A percentile compares a stretch with the other conserved stretches of the same genome.
Conservation (phyloP, 1,139 yeast species). For the Debaryomyces fabryi region DNA sequence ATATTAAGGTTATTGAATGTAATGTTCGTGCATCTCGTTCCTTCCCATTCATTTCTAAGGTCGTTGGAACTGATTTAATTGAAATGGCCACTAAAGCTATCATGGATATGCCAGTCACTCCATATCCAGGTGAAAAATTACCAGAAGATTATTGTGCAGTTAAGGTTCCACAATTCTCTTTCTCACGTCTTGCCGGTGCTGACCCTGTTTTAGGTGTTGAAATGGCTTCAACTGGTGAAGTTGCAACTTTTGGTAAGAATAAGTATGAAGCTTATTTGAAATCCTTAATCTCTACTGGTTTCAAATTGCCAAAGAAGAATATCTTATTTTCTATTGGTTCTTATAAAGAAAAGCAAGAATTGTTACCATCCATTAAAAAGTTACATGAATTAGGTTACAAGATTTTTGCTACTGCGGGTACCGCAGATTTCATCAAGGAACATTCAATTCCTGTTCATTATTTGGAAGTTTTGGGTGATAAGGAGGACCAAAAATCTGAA, state of each 20-base stretch:
- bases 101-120: constrained; percentile 82
- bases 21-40: constrained; percentile 98
- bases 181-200: constrained; percentile 97
- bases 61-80: constrained; percentile 93
- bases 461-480: constrained; percentile 79
- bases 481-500: constrained; percentile 84
- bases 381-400: constrained; percentile 83
- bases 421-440: constrained; percentile 97
- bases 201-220: constrained; percentile 98
- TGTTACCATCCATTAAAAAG: constrained; percentile 84
- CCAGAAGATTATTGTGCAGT: constrained; percentile 96
- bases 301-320: constrained; percentile 93
- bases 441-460: constrained; percentile 93
- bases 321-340: constrained; percentile 94
- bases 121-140: constrained; percentile 85
- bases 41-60: constrained; percentile 98
- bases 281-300: constrained; percentile 89
- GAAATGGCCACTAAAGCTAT: constrained; percentile 98
- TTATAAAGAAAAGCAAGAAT: constrained; percentile 93
- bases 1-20: constrained; percentile 95
- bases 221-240: constrained; percentile 99
- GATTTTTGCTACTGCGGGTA: constrained; percentile 97
- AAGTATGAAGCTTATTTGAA: constrained; percentile 97
- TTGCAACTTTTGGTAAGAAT: constrained; percentile 94
- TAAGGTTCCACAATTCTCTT: constrained; percentile 97